phyloP scores from a whole-genome alignment of 2,329 filamentous ascomycete genomes.

The Aspergillus pseudoglaucus region DNA sequence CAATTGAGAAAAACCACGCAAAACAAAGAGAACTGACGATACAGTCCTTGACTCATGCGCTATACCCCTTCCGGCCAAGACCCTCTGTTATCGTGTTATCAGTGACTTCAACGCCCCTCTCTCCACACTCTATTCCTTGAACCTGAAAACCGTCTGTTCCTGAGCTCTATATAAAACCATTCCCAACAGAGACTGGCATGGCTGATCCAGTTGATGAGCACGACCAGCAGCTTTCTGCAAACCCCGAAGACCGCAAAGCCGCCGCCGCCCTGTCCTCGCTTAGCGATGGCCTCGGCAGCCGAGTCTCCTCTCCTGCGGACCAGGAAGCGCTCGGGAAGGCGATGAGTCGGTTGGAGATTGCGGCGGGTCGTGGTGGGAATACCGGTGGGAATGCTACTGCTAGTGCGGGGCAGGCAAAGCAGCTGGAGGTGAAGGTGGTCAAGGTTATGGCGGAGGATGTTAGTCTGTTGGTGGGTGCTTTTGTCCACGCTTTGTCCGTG shows the following conservation, averaged over 20 bases:
- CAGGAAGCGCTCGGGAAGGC: slow-evolving; percentile 46
- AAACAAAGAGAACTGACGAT: background rate
- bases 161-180: slow-evolving; percentile 1
- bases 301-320: slow-evolving; percentile 31
- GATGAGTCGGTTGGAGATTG: slow-evolving; percentile 44
- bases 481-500: background rate
- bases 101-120: background rate
- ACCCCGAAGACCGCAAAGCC: slow-evolving; percentile 46
- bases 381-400: background rate
- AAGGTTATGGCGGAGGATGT: slow-evolving; percentile 44
- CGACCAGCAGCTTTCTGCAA: slow-evolving; percentile 32
- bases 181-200: slow-evolving; percentile 20
- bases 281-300: slow-evolving; percentile 34
- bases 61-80: background rate
- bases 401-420: slow-evolving; percentile 14
- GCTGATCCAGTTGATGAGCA: slow-evolving; percentile 35
- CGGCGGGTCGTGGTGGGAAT: slow-evolving; percentile 17
- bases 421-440: slow-evolving; percentile 28
- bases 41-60: background rate
- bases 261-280: slow-evolving; percentile 45
- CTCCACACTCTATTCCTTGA: background rate
- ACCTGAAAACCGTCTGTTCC: background rate
- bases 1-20: background rate
- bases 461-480: slow-evolving; percentile 36
- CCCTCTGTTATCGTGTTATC: background rate